Base-by-base conservation (phyloP, 257 asterid genomes). In the Avicennia marina region DNA sequence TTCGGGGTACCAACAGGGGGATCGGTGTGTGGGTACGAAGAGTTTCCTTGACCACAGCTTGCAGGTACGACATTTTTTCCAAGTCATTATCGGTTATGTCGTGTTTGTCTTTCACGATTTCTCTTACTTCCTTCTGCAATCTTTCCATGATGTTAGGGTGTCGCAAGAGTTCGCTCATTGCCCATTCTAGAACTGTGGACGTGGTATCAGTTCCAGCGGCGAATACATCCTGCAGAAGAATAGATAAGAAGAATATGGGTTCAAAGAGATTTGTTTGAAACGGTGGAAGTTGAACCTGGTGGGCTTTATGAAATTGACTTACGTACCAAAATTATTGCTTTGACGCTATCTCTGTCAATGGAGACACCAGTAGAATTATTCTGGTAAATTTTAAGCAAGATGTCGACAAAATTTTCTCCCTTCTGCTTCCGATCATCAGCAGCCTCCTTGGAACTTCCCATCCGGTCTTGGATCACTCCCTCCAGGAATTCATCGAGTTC, bases 161-260 rank as follows among this genome's bases (percentile, higher is more conserved):
- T 41, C 64, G 22, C 6, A 79, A 3, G 29, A 82, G 72, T 39
- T 77, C 83, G 3, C 83, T n/a, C 85, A 80, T 75, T 6, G 71
- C 70, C 88, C 85, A 83, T 33, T 78, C 88, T 0, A 75, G 36
- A 1, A 60, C 45, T 1, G 72, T 36, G 1, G 59, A 31, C 0
- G 80, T 45, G 2, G 86, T 75, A 39, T 78, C 86, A 0, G 86
- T 84, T 22, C 94, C 94, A n/a, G 58, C 89, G 0, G 65, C 64
- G 34, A 78, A 51, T 16, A 64, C 13, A 34, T 78, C 89, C 86
- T 77, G 67, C 6, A 31, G 27, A 33, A 45, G 29, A 33, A 45
- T 2, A 11, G 2, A 54, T 11, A 17, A 9, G 11, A 2, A 6
- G 6, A 38, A 2, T 2, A 38, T 38, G 44, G n/a, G 11, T 38